A percentile compares a stretch with the other conserved stretches of the same genome.
phyloP scores from a whole-genome alignment of 768 basidiomycete genomes.

The Leccinum rimulosum region DNA sequence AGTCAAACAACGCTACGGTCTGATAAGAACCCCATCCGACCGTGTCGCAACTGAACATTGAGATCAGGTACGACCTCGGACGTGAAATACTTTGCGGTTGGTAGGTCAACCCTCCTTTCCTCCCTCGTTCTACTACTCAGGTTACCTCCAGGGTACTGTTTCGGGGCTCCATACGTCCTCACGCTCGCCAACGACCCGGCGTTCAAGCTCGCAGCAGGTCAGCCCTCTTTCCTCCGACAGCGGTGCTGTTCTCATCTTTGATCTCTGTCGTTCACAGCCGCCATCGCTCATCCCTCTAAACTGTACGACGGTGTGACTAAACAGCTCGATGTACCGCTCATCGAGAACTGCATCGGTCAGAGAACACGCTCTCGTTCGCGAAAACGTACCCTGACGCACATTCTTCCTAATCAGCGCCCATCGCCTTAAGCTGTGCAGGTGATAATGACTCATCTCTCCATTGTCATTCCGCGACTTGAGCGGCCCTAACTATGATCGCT shows the following conservation, averaged over 20 bases:
- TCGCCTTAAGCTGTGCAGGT: conserved; percentile 58
- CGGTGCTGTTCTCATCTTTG: neutral
- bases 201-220: conserved; percentile 45
- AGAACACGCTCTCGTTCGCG: neutral
- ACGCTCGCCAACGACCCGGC: conserved; percentile 43
- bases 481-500: neutral
- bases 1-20: conserved; percentile 50
- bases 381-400: neutral
- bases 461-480: neutral
- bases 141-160: conserved; percentile 48
- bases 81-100: conserved; percentile 45
- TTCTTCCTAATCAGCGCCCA: conserved; percentile 41
- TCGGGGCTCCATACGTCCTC: conserved; percentile 52
- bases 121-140: neutral
- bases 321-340: conserved; percentile 44
- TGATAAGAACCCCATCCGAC: neutral
- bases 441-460: neutral
- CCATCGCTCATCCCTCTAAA: conserved; percentile 53
- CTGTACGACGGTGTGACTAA: conserved; percentile 10
- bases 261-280: conserved; percentile 32
- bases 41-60: conserved; percentile 10
- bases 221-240: neutral
- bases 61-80: conserved; percentile 18
- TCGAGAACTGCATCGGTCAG: conserved; percentile 48
- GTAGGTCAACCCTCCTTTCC: conserved; percentile 21